Base-by-base conservation (phyloP, 768 basidiomycete genomes). In the Tricholoma hemisulphureum region DNA sequence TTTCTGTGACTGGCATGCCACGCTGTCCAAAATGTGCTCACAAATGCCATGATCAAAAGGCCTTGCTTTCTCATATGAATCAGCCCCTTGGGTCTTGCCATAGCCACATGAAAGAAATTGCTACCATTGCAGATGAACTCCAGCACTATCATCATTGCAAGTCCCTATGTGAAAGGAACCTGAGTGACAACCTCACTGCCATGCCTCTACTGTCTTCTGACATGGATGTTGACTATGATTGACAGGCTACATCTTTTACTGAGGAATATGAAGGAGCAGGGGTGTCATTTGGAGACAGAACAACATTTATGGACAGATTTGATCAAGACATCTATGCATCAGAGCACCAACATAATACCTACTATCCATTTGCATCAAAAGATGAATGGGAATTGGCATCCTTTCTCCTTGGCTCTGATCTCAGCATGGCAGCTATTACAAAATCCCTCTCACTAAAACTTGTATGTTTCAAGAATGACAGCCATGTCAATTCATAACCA, bases 311-410 rank as follows among this genome's bases (percentile, higher is more conserved):
- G 60, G 61, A 69, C 20, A 18, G 54, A 11, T 72, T 74, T 32
- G 31, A 70, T 48, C 14, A 28, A 13, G 70, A 75, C 41, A 18
- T 58, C 26, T 59, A 63, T 61, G 61, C 70, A 5, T 20, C 53
- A 1, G 20, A 65, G 23, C 29, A 69, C 10, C 51, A 24, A 18
- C 21, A 58, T 1, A 73, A 73, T 41, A 34, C 66, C 0, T 73
- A 66, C 51, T 75, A 72, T 46, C 73, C 69, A 11, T 77, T 71
- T 58, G 60, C 65, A 6, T 66, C 63, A 14, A 56, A 61, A 20
- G 58, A 56, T 1, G 74, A 77, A 50, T 75, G 73, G 73, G 61
- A 74, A 58, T 28, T 74, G 5, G 71, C 64, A 6, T 63, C 57
- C 9, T 75, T 68, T 59, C 62, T 75, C 1, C 54, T 68, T 16